Evolutionary conservation across 2,329 filamentous ascomycete genomes (phyloP).

Genomic region (Arthrobotrys musiformis): DNA sequence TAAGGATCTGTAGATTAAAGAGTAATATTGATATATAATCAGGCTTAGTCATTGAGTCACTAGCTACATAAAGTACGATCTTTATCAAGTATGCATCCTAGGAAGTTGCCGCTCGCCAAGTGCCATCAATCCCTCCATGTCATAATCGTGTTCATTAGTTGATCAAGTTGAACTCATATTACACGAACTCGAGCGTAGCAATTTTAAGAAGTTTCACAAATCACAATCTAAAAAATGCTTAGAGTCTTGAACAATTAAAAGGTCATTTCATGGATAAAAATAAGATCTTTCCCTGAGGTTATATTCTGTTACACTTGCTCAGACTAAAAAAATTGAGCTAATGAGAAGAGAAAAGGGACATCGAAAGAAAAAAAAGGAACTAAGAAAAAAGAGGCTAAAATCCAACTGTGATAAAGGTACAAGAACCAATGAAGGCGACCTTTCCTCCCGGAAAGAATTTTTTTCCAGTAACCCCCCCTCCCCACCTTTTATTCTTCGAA

Average conservation of each 20-base stretch:
- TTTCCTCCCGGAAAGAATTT: constrained; percentile 6
- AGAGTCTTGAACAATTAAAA: no score
- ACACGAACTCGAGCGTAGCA: background rate
- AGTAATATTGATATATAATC: background rate
- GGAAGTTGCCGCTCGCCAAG: no score
- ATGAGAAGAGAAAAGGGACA: no score
- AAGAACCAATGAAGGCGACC: constrained; percentile 48
- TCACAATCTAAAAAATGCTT: background rate
- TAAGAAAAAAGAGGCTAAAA: constrained; percentile 37
- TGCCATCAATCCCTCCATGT: no score
- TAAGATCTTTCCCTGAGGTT: constrained; percentile 33
- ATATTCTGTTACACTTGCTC: constrained; percentile 46
- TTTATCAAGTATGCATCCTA: background rate
- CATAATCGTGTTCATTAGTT: no score
- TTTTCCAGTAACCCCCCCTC: constrained; percentile 27
- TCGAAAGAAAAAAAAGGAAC: no score
- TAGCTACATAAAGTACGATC: no score
- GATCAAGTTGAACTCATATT: no score
- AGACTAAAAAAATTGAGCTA: constrained; percentile 44
- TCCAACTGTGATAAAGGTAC: constrained; percentile 40
- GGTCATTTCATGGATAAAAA: constrained; percentile 38
- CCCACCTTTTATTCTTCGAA: no score
- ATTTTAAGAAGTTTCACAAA: background rate
- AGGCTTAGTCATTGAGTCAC: background rate
- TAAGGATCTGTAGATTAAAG: background rate